Base-by-base conservation (phyloP, 257 asterid species). In the Datura wrightii region DNA sequence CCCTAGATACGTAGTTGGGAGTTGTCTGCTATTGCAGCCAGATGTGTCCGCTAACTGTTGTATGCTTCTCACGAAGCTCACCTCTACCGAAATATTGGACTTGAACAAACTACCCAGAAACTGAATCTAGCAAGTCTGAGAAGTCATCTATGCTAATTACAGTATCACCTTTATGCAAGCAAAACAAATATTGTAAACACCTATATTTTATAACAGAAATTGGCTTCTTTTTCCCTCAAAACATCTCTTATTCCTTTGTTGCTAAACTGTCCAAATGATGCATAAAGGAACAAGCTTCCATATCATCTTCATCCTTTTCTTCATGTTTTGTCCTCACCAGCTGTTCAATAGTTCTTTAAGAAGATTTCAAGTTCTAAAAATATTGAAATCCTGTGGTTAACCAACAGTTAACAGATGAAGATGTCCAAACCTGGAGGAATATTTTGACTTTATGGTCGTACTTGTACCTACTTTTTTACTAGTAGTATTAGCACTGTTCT, bases 271-370 rank as follows among this genome's bases (percentile, higher is more conserved):
- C 80, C 80, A 72, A 72, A 14, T 72, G 58, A 72, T 44, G 39
- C 41, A 19, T 6, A 44, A n/a, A 71, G 80, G 39, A 72, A 72
- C 24, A 48, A 74, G 7, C 42, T 74, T 48, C 19, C 3, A 31
- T 15, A 46, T 74, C 59, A 19, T 74, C 44, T n/a, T n/a, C 55
- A 71, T 42, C 79, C 56, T 44, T 44, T 71, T 71, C 39, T 74
- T 74, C 81, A 48, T 74, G 54, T 11, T 46, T 19, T 36, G 19
- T 48, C 42, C 58, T 72, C 19, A 5, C 42, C 58, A 74, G n/a
- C 80, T 74, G 42, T 74, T 76, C 62, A 24, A 7, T 48, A 50
- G 82, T 50, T 76, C 63, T 24, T 78, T 78, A 15, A 78, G 63
- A 52, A 78, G 34, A 78, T 52, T 78, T 78, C 63, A 31, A 31